Conservation (phyloP, 345 rosid species). For the Citrus medica region DNA sequence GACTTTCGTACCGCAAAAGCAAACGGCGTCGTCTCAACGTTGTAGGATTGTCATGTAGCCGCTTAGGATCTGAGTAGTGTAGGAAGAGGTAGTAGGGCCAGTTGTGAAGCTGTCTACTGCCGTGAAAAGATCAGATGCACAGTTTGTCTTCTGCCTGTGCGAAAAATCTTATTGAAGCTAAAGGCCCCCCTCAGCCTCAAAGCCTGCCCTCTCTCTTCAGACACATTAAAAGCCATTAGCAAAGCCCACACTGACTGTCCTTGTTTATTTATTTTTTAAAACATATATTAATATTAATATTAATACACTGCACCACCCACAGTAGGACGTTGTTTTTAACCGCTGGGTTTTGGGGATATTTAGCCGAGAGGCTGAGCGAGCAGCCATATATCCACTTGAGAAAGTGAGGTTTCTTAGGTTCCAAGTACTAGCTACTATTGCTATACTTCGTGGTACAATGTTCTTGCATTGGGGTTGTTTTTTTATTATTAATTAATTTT, state of each 20-base stretch:
- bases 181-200: background rate
- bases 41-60: background rate
- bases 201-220: constrained; percentile 4
- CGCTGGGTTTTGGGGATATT: constrained; percentile 36
- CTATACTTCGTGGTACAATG: background rate
- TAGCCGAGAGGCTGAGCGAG: background rate
- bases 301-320: constrained; percentile 10
- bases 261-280: no score
- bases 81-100: constrained; percentile 17
- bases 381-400: constrained; percentile 16
- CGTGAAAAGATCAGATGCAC: constrained; percentile 23
- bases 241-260: no score
- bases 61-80: background rate
- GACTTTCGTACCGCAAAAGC: background rate
- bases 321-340: constrained; percentile 2
- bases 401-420: constrained; percentile 17
- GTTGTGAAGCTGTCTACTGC: background rate
- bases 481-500: background rate
- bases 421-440: background rate
- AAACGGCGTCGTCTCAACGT: constrained; percentile 12
- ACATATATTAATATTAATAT: background rate
- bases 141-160: constrained; percentile 3
- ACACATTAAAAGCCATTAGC: constrained; percentile 4
- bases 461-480: background rate
- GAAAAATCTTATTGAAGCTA: constrained; percentile 1